Evolutionary conservation across 1,139 yeast species (phyloP), one percentile per base, ranked within the genome.

Genomic region (Scheffersomyces illinoinensis): DNA sequence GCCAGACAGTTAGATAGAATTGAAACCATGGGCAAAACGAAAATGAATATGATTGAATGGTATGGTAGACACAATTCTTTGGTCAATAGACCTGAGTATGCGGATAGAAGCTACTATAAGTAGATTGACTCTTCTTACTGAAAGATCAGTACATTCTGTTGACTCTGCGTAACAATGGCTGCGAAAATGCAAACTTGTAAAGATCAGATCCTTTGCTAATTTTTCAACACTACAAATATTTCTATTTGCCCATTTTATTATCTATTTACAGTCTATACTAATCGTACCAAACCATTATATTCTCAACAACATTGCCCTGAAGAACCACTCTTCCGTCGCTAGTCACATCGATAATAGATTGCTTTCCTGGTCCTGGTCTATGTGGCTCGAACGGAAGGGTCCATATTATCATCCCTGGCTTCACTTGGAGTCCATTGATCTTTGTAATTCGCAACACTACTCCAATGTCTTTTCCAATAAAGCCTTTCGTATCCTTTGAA

Each of bases 281-380:
- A 24, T 53, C 55, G 20, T 60, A 61, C 75, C 74, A 76, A 7
- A 71, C 77, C 58, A 69, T 61, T 33, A 77, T 61, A 60, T 81
- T 81, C 59, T 76, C 82, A 7, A 81, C 71, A 17, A 72, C 74
- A 52, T 67, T 69, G 1, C 79, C 81, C 53, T 74, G 72, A 12
- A 81, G 57, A 3, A 68, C 58, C 1, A 81, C 73, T 53, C 74
- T 61, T 1, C 77, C 77, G 24, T 71, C 70, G 10, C 62, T 62
- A 1, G 75, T 69, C 18, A 71, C 62, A n/a, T 61, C 66, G 26
- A 74, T 57, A 14, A 63, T 57, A 14, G 66, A 64, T 7, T 59
- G 57, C 53, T 57, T 54, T 23, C 63, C 65, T 2, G 56, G 55
- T n/a, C 59, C 60, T 5, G 60, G 55, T n/a, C 43, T 49, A 19